These are phyloP conservation scores for Ajuga chamaepitys DNA, from an alignment of 257 asterid species.

Conservation along the genomic window DNA sequence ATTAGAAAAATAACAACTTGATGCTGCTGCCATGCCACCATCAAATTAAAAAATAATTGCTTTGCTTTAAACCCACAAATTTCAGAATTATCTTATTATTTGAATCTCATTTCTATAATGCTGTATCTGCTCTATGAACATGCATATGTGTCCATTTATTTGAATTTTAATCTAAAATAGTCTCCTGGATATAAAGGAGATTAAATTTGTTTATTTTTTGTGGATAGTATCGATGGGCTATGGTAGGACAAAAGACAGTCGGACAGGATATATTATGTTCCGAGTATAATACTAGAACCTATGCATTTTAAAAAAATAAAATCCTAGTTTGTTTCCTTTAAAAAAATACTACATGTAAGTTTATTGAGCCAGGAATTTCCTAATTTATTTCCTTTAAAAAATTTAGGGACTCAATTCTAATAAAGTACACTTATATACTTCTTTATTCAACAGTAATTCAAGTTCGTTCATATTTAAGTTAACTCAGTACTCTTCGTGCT, in stretches of 20 bases:
- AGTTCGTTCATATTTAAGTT: no score
- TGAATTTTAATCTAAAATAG: not conserved
- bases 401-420: no score
- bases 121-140: not conserved
- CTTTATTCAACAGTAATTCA: no score
- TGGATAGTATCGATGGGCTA: slow-evolving; percentile 37
- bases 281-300: not conserved
- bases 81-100: not conserved
- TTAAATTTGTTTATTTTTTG: slow-evolving; percentile 16
- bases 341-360: not conserved
- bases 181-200: slow-evolving; percentile 8
- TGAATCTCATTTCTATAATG: not conserved
- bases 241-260: slow-evolving; percentile 1
- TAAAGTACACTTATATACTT: no score
- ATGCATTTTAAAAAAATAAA: not conserved
- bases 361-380: no score
- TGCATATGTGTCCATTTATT: not conserved
- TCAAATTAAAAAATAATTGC: slow-evolving; percentile 5
- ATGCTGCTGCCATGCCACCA: slow-evolving; percentile 50
- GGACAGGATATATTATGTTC: not conserved
- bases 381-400: no score
- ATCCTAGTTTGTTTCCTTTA: not conserved
- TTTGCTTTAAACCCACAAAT: not conserved
- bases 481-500: no score
- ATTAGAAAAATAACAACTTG: slow-evolving; percentile 19